Percentiles rank a stretch among this genome's conserved stretches.
phyloP scores from a whole-genome alignment of 2,329 filamentous ascomycete species.

The Magnaporthales sp. region DNA sequence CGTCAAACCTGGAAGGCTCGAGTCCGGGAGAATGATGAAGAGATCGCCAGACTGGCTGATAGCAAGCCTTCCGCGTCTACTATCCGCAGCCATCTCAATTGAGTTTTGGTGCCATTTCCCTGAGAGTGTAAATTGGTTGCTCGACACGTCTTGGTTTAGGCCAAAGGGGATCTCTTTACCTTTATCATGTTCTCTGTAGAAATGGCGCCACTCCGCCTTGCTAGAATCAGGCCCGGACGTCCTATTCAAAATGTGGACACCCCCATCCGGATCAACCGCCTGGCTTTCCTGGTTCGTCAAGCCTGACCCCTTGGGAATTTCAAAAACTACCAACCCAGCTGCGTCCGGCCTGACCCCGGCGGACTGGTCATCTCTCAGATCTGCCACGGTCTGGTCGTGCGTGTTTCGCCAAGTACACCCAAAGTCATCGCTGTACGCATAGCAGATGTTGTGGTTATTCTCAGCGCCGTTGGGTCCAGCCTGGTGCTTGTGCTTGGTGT shows the following conservation, averaged over 20 bases:
- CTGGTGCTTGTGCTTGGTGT: slow-evolving; percentile 31
- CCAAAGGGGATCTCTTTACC: neutral
- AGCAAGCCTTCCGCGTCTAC: slow-evolving; percentile 27
- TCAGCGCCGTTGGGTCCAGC: slow-evolving; percentile 31
- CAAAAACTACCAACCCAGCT: slow-evolving; percentile 31
- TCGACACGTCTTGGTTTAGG: neutral
- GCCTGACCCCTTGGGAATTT: slow-evolving; percentile 34
- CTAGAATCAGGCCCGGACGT: slow-evolving; percentile 12
- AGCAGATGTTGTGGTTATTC: slow-evolving; percentile 42
- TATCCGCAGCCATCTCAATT: slow-evolving; percentile 20
- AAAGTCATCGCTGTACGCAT: slow-evolving; percentile 35
- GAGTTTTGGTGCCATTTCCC: slow-evolving; percentile 23
- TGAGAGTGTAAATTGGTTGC: slow-evolving; percentile 8
- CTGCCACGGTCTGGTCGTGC: slow-evolving; percentile 23
- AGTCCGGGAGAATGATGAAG: slow-evolving; percentile 27
- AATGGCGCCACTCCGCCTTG: neutral
- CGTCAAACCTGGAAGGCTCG: slow-evolving; percentile 17
- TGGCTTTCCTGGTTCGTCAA: slow-evolving; percentile 33
- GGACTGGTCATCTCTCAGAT: slow-evolving; percentile 11
- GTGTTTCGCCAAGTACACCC: slow-evolving; percentile 34
- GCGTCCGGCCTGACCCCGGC: slow-evolving; percentile 25
- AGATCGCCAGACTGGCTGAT: slow-evolving; percentile 24
- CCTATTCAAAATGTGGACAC: slow-evolving; percentile 39
- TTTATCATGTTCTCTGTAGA: neutral
- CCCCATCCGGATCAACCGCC: slow-evolving; percentile 26